Conservation (phyloP, 768 basidiomycete genomes). For the Pilatotrama ljubarskyi region DNA sequence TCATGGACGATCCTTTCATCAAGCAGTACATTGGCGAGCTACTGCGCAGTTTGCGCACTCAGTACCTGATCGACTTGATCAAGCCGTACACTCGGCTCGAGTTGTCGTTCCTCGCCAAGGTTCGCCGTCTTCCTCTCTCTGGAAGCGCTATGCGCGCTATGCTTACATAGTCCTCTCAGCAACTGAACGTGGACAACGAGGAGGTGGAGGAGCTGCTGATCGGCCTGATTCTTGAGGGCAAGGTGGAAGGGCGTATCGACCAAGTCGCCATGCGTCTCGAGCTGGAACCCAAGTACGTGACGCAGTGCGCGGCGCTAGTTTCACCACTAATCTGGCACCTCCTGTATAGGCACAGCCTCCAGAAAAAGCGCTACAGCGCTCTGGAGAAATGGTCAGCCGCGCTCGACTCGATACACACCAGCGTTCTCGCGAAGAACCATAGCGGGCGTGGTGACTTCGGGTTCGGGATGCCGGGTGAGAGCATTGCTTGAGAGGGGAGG, state of each 20-base stretch:
- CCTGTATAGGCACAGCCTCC: constrained; percentile 70
- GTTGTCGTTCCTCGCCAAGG: constrained; percentile 90
- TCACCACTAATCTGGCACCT: neutral
- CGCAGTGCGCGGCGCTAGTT: neutral
- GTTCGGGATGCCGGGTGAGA: constrained; percentile 15
- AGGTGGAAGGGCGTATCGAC: constrained; percentile 94
- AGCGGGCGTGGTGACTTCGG: constrained; percentile 29
- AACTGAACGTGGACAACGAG: constrained; percentile 89
- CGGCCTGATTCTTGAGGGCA: constrained; percentile 93
- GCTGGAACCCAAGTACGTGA: constrained; percentile 76
- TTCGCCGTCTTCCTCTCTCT: constrained; percentile 30
- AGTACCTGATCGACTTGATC: constrained; percentile 97
- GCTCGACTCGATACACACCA: constrained; percentile 74
- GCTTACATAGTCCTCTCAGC: constrained; percentile 46
- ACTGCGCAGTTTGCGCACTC: constrained; percentile 88
- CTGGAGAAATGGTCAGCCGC: constrained; percentile 81
- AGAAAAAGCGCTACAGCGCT: constrained; percentile 83
- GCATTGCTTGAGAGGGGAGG: constrained; percentile 3
- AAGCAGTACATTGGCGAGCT: constrained; percentile 95
- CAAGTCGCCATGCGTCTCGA: constrained; percentile 94
- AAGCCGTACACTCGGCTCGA: constrained; percentile 97
- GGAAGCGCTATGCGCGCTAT: no score
- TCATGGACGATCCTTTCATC: constrained; percentile 96
- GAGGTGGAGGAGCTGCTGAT: constrained; percentile 96
- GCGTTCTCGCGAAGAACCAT: constrained; percentile 73